Percentiles rank a stretch among this genome's conserved stretches.
Evolutionary conservation across 495 filamentous ascomycete genomes (phyloP).

Genomic region (Podospora australis): DNA sequence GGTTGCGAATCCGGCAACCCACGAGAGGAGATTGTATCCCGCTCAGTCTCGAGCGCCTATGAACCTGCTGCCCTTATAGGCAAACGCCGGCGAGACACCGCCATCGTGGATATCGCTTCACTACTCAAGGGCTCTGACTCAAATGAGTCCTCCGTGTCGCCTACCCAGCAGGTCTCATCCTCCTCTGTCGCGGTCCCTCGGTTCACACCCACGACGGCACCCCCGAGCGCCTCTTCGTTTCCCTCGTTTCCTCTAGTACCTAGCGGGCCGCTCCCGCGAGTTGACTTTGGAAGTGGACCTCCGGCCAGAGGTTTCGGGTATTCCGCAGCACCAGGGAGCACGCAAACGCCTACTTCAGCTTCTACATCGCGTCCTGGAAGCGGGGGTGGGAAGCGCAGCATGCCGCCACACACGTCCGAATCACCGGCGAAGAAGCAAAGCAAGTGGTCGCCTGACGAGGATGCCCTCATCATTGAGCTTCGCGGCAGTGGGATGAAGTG

Average conservation of each 20-base stretch:
- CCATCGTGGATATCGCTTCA: slow-evolving; percentile 85
- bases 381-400: slow-evolving; percentile 36
- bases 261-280: slow-evolving; percentile 15
- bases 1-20: no score
- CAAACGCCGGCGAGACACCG: slow-evolving; percentile 40
- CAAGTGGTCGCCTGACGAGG: slow-evolving; percentile 92
- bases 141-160: slow-evolving; percentile 61
- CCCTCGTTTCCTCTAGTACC: slow-evolving; percentile 19
- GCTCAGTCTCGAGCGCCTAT: slow-evolving; percentile 15
- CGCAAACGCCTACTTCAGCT: slow-evolving; percentile 4
- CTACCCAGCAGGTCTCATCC: slow-evolving; percentile 47
- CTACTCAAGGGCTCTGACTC: slow-evolving; percentile 75
- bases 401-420: slow-evolving; percentile 53
- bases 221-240: slow-evolving; percentile 12
- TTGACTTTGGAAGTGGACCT: slow-evolving; percentile 6
- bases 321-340: slow-evolving; percentile 5
- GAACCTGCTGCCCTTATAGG: slow-evolving; percentile 21
- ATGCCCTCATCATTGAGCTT: slow-evolving; percentile 81
- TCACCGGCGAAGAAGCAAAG: slow-evolving; percentile 90
- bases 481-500: slow-evolving; percentile 90
- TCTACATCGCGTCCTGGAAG: slow-evolving; percentile 13
- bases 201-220: slow-evolving; percentile 28
- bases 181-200: slow-evolving; percentile 37
- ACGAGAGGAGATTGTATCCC: no score
- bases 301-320: slow-evolving; percentile 6